These are phyloP conservation scores for Falciphora oryzae DNA, from an alignment of 2,329 filamentous ascomycete species.

Conservation along the genomic window DNA sequence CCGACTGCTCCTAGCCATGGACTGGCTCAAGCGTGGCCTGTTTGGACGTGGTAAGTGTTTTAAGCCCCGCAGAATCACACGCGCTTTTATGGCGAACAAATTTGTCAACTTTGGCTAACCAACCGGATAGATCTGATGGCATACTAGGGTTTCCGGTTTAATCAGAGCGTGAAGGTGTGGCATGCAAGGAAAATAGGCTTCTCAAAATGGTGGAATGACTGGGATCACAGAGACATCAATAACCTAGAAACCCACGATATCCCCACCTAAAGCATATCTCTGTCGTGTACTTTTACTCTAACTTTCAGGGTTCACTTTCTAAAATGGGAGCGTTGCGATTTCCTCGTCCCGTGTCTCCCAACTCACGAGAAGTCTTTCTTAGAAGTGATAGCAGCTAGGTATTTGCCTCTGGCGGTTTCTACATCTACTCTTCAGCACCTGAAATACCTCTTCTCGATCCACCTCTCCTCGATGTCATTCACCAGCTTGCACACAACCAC, in stretches of 20 bases:
- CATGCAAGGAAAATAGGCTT: background rate
- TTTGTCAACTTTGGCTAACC: background rate
- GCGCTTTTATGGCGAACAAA: background rate
- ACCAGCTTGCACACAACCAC: conserved; percentile 82
- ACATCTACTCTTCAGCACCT: conserved; percentile 57
- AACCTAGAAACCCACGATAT: background rate
- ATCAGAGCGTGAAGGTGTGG: background rate
- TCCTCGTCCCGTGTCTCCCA: background rate
- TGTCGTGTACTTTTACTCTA: background rate
- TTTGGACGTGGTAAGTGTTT: conserved; percentile 81
- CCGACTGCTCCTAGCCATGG: conserved; percentile 85
- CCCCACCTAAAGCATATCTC: background rate
- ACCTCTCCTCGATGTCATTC: conserved; percentile 75
- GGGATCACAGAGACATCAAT: background rate
- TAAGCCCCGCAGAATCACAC: background rate
- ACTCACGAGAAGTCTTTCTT: background rate
- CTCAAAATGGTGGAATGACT: background rate
- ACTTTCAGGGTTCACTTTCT: background rate
- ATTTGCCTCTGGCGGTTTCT: background rate
- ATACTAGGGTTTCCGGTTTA: conserved; percentile 18
- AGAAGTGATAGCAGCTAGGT: background rate
- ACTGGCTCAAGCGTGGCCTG: conserved; percentile 93
- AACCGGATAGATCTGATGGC: conserved; percentile 28
- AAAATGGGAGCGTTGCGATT: background rate
- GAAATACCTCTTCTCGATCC: conserved; percentile 87